Evolutionary conservation across 73 alveolate species (phyloP).

Genomic region (Paramecium sexaurelia): DNA sequence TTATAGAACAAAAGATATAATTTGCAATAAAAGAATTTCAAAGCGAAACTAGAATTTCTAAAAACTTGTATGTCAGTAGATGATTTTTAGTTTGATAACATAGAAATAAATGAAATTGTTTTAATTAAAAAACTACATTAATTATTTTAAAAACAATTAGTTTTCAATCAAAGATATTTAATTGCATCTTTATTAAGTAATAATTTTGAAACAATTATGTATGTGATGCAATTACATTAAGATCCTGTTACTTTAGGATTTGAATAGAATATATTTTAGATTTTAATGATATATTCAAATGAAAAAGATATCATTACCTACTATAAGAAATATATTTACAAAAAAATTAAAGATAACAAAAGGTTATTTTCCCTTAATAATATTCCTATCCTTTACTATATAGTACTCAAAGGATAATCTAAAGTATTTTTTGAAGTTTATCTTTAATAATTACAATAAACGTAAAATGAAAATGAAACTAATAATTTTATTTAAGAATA

Average conservation of each 20-base stretch:
- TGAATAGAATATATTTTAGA: background rate
- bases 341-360: background rate
- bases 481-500: background rate
- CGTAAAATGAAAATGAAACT: background rate
- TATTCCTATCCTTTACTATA: background rate
- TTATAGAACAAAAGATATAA: background rate
- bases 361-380: background rate
- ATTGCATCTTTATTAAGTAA: background rate
- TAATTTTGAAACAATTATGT: background rate
- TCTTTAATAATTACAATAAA: background rate
- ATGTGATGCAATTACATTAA: background rate
- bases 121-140: background rate
- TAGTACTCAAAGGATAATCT: background rate
- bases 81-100: background rate
- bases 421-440: background rate
- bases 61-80: background rate
- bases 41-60: background rate
- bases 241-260: background rate
- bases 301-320: background rate
- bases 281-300: background rate
- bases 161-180: background rate
- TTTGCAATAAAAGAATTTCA: background rate
- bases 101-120: background rate
- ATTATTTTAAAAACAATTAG: background rate
- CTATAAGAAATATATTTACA: background rate